Base-by-base conservation (phyloP, 2,329 filamentous ascomycete genomes). In the Cladophialophora psammophila region DNA sequence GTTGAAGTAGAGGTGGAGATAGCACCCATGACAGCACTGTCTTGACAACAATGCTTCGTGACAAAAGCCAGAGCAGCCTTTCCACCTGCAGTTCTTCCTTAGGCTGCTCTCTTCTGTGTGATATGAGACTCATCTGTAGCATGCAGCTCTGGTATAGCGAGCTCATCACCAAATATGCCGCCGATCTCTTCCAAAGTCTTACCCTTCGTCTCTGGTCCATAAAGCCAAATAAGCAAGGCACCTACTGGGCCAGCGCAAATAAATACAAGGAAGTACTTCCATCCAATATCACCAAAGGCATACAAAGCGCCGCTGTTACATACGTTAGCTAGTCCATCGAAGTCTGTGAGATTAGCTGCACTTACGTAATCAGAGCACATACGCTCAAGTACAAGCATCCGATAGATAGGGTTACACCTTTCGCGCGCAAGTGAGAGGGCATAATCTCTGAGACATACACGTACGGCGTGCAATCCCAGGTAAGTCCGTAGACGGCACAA, bases 111-210 rank as follows among this genome's bases (percentile, higher is more conserved):
- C 36, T 58, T 58, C 31, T 40, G 55, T 35, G 55, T 18, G n/a
- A 58, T 12, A 58, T 58, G 55, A 40, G 55, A 58, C 18, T 58
- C 55, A 58, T 58, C 55, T 26, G 55, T 58, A 10, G 55, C 34
- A 40, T 58, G 55, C 9, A 58, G 55, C 55, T 58, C 55, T 12
- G 55, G 35, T 5, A 60, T 50, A 45, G 58, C 42, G n/a, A 60
- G 58, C 18, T 60, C 36, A 31, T 60, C 58, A 50, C 58, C 58
- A 32, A 60, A 50, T 8, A 60, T 15, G 18, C 58, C 58, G 26
- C 58, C 58, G 18, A 60, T 60, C 58, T 60, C 58, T 52, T 60
- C 58, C 58, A 60, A 36, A 31, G 58, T 60, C 18, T 60, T 60
- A 8, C 58, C 58, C 12, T 60, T 60, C 15, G 58, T 60, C 31